A percentile compares a stretch with the other conserved stretches of the same genome.
phyloP scores from a whole-genome alignment of 208 protist species.

The Blastocrithidia nonstop region DNA sequence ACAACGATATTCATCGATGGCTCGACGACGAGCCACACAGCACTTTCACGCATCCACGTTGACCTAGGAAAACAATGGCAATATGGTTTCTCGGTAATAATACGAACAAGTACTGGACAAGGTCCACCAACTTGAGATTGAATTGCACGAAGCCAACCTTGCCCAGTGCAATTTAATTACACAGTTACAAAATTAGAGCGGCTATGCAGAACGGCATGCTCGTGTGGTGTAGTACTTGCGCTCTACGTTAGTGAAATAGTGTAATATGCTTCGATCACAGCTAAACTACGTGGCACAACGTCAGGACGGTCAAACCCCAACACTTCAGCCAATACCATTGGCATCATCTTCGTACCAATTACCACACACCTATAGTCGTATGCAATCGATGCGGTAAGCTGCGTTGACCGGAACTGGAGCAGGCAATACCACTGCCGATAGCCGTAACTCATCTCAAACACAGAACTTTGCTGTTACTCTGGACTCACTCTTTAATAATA shows the following conservation, averaged over 20 bases:
- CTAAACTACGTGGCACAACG: conserved; percentile 10
- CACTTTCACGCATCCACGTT: conserved; percentile 32
- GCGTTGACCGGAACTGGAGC: too few relatives aligned
- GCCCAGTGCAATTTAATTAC: conserved; percentile 12
- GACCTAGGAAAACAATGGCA: conserved; percentile 55
- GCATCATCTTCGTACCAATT: too few relatives aligned
- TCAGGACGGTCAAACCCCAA: too few relatives aligned
- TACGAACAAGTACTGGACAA: conserved; percentile 24
- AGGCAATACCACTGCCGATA: too few relatives aligned
- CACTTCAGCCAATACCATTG: too few relatives aligned
- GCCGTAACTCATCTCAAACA: too few relatives aligned
- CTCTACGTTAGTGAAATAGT: conserved; percentile 67
- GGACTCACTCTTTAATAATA: too few relatives aligned
- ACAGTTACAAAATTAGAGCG: conserved; percentile 35
- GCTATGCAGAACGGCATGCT: conserved; percentile 33
- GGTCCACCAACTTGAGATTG: conserved; percentile 19
- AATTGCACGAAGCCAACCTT: conserved; percentile 32
- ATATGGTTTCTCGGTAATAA: conserved; percentile 27
- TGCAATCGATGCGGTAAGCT: too few relatives aligned
- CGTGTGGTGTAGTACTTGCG: conserved; percentile 69
- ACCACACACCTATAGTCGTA: too few relatives aligned
- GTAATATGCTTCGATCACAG: conserved; percentile 60
- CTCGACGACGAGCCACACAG: conserved; percentile 22
- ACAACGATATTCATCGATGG: too few relatives aligned
- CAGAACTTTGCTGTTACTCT: too few relatives aligned